These are phyloP conservation scores for Fusarium agapanthi DNA, from an alignment of 2,329 filamentous ascomycete species.

Conservation along the genomic window DNA sequence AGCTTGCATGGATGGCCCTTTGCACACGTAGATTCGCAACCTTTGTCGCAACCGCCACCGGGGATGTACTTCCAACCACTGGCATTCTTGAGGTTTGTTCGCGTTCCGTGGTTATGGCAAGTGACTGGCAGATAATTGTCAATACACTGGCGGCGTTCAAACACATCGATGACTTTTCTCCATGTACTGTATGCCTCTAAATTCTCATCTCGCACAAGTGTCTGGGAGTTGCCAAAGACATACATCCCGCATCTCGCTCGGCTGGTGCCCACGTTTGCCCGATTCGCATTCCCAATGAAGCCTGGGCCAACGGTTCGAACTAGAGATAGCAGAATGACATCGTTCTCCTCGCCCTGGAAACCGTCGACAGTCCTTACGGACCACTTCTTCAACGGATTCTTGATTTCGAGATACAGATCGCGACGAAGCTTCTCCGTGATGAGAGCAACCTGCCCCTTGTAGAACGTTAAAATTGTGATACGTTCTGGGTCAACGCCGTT, in stretches of 20 bases:
- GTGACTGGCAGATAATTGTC: slow-evolving; percentile 64
- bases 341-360: slow-evolving; percentile 92
- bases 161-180: slow-evolving; percentile 51
- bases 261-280: slow-evolving; percentile 67
- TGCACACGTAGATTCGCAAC: slow-evolving; percentile 26
- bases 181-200: slow-evolving; percentile 51
- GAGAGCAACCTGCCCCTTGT: slow-evolving; percentile 80
- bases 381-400: slow-evolving; percentile 46
- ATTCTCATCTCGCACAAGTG: slow-evolving; percentile 53
- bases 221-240: slow-evolving; percentile 79
- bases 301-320: slow-evolving; percentile 80
- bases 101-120: slow-evolving; percentile 67
- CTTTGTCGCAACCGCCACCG: slow-evolving; percentile 28
- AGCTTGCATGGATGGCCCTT: slow-evolving; percentile 33
- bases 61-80: slow-evolving; percentile 58
- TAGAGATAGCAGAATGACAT: slow-evolving; percentile 81
- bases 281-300: slow-evolving; percentile 73
- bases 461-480: slow-evolving; percentile 88
- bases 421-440: slow-evolving; percentile 61
- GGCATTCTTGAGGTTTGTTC: slow-evolving; percentile 60
- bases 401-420: slow-evolving; percentile 37
- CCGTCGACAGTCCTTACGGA: slow-evolving; percentile 86
- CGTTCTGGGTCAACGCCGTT: slow-evolving; percentile 68
- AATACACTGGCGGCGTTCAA: slow-evolving; percentile 49
- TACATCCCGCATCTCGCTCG: slow-evolving; percentile 83